Percentiles rank a stretch among this genome's conserved stretches.
These are phyloP conservation scores for Leccinum solheimii DNA, from an alignment of 1,284 basidiomycete species.

Conservation along the genomic window DNA sequence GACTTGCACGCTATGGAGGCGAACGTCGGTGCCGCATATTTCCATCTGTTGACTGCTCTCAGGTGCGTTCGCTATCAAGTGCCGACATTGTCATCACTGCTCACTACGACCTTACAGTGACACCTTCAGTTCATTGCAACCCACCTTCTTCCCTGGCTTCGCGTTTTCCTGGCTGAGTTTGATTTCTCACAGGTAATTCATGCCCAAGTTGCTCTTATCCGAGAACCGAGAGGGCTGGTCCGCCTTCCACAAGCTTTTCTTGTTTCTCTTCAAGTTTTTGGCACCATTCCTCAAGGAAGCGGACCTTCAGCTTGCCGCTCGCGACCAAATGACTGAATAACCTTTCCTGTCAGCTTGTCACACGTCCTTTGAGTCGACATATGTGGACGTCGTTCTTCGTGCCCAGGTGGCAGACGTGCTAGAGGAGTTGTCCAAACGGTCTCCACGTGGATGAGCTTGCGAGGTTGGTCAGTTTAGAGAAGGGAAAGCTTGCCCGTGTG, in stretches of 20 bases:
- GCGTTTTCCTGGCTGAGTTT: constrained; percentile 98
- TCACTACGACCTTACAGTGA: constrained; percentile 56
- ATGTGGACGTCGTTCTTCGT: constrained; percentile 22
- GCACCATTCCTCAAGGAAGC: constrained; percentile 86
- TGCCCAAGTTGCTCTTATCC: constrained; percentile 89
- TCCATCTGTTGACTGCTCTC: constrained; percentile 86
- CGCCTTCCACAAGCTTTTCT: constrained; percentile 91
- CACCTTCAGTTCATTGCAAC: constrained; percentile 94
- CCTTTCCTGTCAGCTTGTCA: constrained; percentile 36
- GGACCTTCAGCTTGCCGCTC: constrained; percentile 80
- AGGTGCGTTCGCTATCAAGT: constrained; percentile 49
- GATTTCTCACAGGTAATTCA: constrained; percentile 94
- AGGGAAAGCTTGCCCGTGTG: constrained; percentile 31
- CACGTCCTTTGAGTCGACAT: constrained; percentile 31
- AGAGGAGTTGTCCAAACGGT: constrained; percentile 24
- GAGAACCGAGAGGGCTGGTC: constrained; percentile 93
- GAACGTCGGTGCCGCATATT: constrained; percentile 84
- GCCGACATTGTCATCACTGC: constrained; percentile 10
- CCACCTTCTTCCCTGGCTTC: constrained; percentile 96
- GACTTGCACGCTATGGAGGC: constrained; percentile 86
- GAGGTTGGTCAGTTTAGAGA: constrained; percentile 26
- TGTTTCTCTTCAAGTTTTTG: constrained; percentile 94
- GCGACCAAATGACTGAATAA: constrained; percentile 45
- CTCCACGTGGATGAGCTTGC: constrained; percentile 29
- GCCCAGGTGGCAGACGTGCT: constrained; percentile 30